These are phyloP conservation scores for Colletotrichum incanum DNA, from an alignment of 2,329 filamentous ascomycete species.

Conservation along the genomic window DNA sequence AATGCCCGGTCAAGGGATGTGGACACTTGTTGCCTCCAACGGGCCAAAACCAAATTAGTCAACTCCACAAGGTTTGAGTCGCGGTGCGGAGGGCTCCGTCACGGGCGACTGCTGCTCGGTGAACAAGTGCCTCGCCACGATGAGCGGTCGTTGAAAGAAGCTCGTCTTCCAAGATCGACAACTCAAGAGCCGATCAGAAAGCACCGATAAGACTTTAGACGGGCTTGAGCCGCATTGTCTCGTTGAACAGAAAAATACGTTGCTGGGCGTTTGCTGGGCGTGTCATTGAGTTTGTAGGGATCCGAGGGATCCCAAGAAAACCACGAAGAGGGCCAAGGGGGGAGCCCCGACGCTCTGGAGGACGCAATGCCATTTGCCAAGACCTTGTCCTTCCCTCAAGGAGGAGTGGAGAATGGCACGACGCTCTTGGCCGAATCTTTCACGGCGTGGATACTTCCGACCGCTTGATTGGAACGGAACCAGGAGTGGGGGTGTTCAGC, in stretches of 20 bases:
- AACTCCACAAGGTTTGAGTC: not conserved
- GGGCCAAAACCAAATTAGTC: not conserved
- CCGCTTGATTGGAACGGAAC: conserved; percentile 19
- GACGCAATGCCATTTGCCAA: not conserved
- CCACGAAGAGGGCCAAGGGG: not conserved
- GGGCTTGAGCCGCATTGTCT: conserved; percentile 31
- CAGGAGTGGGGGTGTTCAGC: not conserved
- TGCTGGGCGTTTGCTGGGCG: conserved; percentile 4
- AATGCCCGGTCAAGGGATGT: conserved; percentile 1
- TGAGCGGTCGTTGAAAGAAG: conserved; percentile 37
- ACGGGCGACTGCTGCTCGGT: not conserved
- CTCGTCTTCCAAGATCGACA: not conserved
- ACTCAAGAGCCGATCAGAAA: conserved; percentile 3
- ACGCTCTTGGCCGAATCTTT: not conserved
- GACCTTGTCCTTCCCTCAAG: not conserved
- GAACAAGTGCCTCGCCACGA: not conserved
- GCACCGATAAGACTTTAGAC: not conserved
- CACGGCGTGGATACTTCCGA: conserved; percentile 6
- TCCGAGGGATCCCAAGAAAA: not conserved
- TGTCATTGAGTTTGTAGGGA: conserved; percentile 6
- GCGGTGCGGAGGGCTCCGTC: not conserved
- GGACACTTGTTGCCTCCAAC: conserved; percentile 6
- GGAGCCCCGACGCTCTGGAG: not conserved
- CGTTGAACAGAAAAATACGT: not conserved
- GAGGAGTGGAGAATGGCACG: conserved; percentile 11